phyloP scores from a whole-genome alignment of 306 rosid species.

The Prunus campanulata region DNA sequence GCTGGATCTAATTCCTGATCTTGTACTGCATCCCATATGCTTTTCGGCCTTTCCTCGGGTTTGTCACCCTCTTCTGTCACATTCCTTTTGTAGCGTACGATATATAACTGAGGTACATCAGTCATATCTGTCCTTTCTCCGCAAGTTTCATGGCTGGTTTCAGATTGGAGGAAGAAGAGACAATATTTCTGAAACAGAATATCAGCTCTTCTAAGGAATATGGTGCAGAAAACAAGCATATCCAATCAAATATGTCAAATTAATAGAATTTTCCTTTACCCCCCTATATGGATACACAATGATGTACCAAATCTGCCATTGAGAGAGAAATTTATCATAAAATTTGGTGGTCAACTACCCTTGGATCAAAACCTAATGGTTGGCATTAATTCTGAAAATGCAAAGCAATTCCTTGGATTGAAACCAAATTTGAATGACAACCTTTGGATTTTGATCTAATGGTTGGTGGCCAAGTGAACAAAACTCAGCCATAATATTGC shows the following conservation, averaged over 20 bases:
- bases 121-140: conserved; percentile 60
- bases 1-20: conserved; percentile 66
- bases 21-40: conserved; percentile 37
- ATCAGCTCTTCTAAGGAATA: too few species aligned
- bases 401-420: not conserved
- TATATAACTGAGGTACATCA: conserved; percentile 65
- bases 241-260: too few species aligned
- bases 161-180: conserved; percentile 69
- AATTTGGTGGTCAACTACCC: not conserved
- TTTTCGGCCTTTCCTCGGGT: conserved; percentile 40
- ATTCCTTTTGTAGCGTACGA: conserved; percentile 78
- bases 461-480: not conserved
- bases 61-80: conserved; percentile 40
- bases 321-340: too few species aligned
- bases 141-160: conserved; percentile 69
- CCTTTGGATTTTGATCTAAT: not conserved
- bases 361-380: not conserved
- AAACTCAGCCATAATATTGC: not conserved
- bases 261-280: too few species aligned
- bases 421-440: not conserved
- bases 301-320: too few species aligned
- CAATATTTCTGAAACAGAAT: conserved; percentile 48
- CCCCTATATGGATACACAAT: too few species aligned
- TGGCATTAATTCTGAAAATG: too few species aligned
- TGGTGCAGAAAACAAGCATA: too few species aligned